A percentile compares a stretch with the other conserved stretches of the same genome.
Conservation (phyloP, 768 basidiomycete species). For the Lentinula sp. region DNA sequence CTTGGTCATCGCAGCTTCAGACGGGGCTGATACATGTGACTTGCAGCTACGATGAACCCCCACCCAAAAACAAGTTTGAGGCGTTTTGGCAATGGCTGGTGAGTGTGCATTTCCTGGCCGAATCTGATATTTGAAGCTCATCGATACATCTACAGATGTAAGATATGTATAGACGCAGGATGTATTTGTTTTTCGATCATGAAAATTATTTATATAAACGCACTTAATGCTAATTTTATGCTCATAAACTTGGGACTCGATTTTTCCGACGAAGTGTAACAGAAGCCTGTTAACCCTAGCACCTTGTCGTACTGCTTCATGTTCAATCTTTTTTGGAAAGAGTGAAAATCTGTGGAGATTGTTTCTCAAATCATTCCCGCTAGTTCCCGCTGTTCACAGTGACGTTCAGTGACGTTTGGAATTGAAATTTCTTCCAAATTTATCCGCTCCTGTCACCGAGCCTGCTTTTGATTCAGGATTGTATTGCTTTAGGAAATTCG, state of each 20-base stretch:
- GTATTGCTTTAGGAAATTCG: too few species aligned
- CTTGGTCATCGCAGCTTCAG: background rate
- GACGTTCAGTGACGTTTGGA: too few species aligned
- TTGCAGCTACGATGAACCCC: conserved; percentile 58
- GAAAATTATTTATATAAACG: background rate
- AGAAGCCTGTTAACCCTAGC: too few species aligned
- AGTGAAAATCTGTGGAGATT: too few species aligned
- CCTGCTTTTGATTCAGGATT: too few species aligned
- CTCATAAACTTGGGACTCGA: background rate
- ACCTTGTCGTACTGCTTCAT: too few species aligned
- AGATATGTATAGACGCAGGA: background rate
- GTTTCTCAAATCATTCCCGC: too few species aligned
- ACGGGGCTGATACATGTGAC: background rate
- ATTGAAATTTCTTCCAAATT: too few species aligned
- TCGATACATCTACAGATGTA: background rate
- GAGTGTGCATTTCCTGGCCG: conserved; percentile 20
- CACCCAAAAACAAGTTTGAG: conserved; percentile 61
- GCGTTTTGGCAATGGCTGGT: conserved; percentile 81
- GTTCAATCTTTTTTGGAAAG: too few species aligned
- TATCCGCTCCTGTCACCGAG: too few species aligned
- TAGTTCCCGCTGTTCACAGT: too few species aligned
- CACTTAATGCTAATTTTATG: background rate
- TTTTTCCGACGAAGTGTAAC: too few species aligned
- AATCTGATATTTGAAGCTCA: background rate
- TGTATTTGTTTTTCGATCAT: background rate